Conservation (phyloP, 768 basidiomycete genomes). For the Gloeopeniophorella convolvens region DNA sequence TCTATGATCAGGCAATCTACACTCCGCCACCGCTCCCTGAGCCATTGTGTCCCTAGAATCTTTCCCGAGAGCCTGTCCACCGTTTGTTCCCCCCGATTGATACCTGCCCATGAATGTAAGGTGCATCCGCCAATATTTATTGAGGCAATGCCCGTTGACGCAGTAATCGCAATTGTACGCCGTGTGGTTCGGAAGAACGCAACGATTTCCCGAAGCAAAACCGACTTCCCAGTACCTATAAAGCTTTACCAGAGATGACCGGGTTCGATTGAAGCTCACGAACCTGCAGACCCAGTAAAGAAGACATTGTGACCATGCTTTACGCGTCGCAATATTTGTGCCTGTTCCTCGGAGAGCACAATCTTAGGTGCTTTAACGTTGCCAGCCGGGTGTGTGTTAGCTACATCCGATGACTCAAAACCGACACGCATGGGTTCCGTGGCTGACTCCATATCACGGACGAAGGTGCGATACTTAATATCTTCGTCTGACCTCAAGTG, state of each 20-base stretch:
- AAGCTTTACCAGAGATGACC: neutral
- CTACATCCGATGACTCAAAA: too few species aligned
- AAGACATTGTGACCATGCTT: constrained; percentile 62
- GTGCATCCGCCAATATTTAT: constrained; percentile 80
- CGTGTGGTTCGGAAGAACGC: constrained; percentile 28
- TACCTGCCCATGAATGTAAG: constrained; percentile 78
- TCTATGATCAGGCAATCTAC: constrained; percentile 73
- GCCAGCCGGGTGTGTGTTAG: too few species aligned
- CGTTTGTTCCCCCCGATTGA: constrained; percentile 61
- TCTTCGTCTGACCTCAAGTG: too few species aligned
- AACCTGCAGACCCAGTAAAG: constrained; percentile 84
- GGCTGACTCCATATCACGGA: too few species aligned
- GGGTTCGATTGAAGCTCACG: constrained; percentile 12
- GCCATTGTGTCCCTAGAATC: constrained; percentile 38
- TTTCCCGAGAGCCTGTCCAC: constrained; percentile 49
- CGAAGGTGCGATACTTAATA: too few species aligned
- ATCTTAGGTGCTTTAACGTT: constrained; percentile 21
- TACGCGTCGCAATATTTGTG: constrained; percentile 43
- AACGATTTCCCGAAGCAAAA: constrained; percentile 73
- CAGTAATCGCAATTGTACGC: constrained; percentile 59
- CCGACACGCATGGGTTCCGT: too few species aligned
- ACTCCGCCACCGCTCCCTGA: constrained; percentile 49
- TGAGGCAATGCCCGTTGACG: constrained; percentile 73
- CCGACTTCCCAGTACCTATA: constrained; percentile 79
- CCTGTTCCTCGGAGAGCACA: constrained; percentile 48